Evolutionary conservation across 495 filamentous ascomycete genomes (phyloP).

Genomic region (Penicillium robsamsonii): DNA sequence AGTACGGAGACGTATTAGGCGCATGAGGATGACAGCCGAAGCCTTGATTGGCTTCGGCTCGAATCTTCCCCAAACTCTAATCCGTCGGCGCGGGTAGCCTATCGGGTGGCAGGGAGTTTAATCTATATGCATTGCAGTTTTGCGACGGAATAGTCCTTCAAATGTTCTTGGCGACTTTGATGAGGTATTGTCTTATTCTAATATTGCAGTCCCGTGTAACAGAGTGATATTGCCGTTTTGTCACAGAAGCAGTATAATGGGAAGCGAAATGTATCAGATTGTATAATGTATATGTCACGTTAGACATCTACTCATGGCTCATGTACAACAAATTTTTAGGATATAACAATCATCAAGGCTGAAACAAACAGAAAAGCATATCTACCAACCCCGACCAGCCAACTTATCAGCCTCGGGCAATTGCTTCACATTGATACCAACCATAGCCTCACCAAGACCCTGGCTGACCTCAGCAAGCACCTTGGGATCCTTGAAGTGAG

Average conservation of each 20-base stretch:
- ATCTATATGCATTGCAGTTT: not conserved
- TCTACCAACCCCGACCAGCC: constrained; percentile 84
- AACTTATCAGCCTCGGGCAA: constrained; percentile 77
- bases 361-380: constrained; percentile 8
- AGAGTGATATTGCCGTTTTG: not conserved
- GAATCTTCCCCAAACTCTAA: constrained; percentile 12
- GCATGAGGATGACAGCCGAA: not conserved
- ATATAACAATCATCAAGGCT: constrained; percentile 14
- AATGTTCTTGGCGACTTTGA: not conserved
- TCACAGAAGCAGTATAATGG: not conserved
- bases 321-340: constrained; percentile 24
- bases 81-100: constrained; percentile 21
- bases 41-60: constrained; percentile 4
- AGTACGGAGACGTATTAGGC: not conserved
- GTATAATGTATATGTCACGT: constrained; percentile 14
- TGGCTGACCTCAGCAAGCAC: constrained; percentile 82
- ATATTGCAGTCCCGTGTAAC: not conserved
- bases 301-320: constrained; percentile 20
- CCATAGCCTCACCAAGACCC: constrained; percentile 93
- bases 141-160: not conserved
- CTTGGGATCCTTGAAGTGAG: constrained; percentile 83
- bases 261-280: not conserved
- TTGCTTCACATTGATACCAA: constrained; percentile 77
- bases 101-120: constrained; percentile 6
- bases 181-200: not conserved